phyloP scores from a whole-genome alignment of 2,329 filamentous ascomycete genomes.

The Lachnellula arida region DNA sequence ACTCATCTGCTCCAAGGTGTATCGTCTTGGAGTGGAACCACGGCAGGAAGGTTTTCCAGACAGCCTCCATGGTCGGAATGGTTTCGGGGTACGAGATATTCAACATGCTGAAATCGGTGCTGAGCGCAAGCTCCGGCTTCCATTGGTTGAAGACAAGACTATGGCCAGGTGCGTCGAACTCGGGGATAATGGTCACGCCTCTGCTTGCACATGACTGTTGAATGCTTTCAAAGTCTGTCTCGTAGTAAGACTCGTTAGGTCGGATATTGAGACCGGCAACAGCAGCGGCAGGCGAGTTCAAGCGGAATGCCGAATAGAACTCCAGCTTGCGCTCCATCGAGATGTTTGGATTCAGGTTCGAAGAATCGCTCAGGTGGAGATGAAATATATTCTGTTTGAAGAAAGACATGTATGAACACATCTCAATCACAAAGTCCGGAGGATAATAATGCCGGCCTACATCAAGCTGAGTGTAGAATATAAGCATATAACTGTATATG shows the following conservation, averaged over 20 bases:
- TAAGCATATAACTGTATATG: background rate
- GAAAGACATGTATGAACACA: constrained; percentile 56
- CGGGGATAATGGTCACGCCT: constrained; percentile 54
- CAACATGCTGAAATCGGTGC: constrained; percentile 44
- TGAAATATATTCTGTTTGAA: constrained; percentile 59
- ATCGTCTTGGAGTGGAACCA: constrained; percentile 54
- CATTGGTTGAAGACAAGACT: constrained; percentile 53
- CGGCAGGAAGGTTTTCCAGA: constrained; percentile 49
- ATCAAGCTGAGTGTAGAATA: constrained; percentile 39
- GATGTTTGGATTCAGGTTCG: constrained; percentile 44
- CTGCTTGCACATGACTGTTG: constrained; percentile 48
- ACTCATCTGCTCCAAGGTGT: constrained; percentile 54
- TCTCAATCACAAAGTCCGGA: constrained; percentile 47
- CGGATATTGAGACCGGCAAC: constrained; percentile 46
- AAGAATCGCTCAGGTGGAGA: constrained; percentile 53
- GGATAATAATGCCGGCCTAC: constrained; percentile 53
- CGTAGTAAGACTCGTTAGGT: constrained; percentile 51
- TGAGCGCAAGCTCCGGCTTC: constrained; percentile 50
- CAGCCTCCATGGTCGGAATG: constrained; percentile 46
- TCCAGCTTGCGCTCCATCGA: constrained; percentile 41
- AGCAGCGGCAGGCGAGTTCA: constrained; percentile 44
- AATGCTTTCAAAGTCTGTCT: constrained; percentile 46
- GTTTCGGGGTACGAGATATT: constrained; percentile 52
- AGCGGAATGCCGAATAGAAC: constrained; percentile 51
- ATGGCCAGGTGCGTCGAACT: constrained; percentile 57